Evolutionary conservation across 148 eudicot species (phyloP).

Genomic region (Rheum nobile): DNA sequence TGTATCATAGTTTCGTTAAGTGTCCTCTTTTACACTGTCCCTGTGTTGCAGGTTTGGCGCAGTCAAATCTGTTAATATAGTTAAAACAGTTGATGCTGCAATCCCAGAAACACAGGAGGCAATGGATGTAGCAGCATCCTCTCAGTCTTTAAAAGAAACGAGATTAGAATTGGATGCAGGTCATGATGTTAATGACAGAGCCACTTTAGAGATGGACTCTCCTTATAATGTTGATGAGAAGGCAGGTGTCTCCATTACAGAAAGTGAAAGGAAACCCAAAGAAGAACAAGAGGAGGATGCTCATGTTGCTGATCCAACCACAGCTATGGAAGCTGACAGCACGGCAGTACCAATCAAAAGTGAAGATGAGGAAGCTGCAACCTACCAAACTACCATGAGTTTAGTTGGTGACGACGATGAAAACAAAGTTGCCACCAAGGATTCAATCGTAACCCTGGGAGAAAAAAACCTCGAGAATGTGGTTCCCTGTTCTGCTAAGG

Average conservation of each 20-base stretch:
- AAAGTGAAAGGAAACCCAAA: conserved; percentile 14
- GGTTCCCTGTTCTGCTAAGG: not conserved
- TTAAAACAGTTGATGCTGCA: conserved; percentile 17
- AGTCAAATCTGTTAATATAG: conserved; percentile 54
- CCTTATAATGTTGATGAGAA: conserved; percentile 12
- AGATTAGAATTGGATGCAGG: conserved; percentile 14
- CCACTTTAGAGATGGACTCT: conserved; percentile 15
- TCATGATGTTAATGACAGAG: conserved; percentile 13
- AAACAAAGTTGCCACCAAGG: conserved; percentile 16
- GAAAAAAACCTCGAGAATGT: not conserved
- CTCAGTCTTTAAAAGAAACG: conserved; percentile 14
- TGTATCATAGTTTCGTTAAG: not conserved
- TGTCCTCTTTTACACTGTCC: not conserved
- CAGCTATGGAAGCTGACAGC: not conserved
- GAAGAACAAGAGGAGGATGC: not conserved
- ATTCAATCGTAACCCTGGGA: conserved; percentile 4
- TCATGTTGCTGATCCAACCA: not conserved
- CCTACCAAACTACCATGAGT: not conserved
- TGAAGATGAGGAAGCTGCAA: not conserved
- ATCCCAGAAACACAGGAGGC: conserved; percentile 18
- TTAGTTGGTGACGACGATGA: not conserved
- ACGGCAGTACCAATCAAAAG: not conserved
- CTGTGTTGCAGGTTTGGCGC: conserved; percentile 66
- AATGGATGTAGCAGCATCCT: conserved; percentile 11
- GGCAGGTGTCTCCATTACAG: conserved; percentile 13